Evolutionary conservation across 2,329 filamentous ascomycete genomes (phyloP).

Genomic region (Colletotrichum sansevieriae): DNA sequence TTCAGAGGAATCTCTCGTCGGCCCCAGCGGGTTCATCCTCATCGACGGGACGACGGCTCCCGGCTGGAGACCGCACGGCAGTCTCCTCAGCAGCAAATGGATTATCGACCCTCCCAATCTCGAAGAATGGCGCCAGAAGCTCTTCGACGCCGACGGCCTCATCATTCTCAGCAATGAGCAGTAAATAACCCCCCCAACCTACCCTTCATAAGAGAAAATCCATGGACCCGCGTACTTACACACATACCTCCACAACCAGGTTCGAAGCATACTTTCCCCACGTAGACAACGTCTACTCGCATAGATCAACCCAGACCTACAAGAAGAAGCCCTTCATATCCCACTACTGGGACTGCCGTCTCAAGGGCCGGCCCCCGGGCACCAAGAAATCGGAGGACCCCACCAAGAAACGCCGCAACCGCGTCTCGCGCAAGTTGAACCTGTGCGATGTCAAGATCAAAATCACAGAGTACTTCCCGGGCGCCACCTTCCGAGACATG

Average conservation of each 20-base stretch:
- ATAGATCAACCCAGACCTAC: conserved; percentile 84
- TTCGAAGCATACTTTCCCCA: conserved; percentile 87
- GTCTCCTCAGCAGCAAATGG: conserved; percentile 67
- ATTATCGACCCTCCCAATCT: conserved; percentile 77
- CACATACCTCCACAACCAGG: conserved; percentile 55
- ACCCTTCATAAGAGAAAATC: background rate
- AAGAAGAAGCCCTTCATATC: conserved; percentile 87
- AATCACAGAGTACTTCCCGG: conserved; percentile 82
- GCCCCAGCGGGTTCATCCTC: conserved; percentile 35
- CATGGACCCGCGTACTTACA: conserved; percentile 27
- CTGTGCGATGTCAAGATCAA: conserved; percentile 92
- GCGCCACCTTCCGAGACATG: conserved; percentile 53
- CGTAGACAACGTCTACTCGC: conserved; percentile 87
- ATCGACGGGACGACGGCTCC: conserved; percentile 36
- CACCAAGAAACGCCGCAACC: conserved; percentile 85
- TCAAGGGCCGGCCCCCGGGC: conserved; percentile 83
- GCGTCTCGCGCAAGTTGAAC: conserved; percentile 79
- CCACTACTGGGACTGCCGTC: conserved; percentile 87
- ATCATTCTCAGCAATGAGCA: conserved; percentile 81
- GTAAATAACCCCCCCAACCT: conserved; percentile 57
- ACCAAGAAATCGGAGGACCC: conserved; percentile 85
- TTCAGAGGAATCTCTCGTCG: conserved; percentile 55
- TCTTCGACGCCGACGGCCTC: conserved; percentile 81
- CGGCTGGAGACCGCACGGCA: conserved; percentile 56
- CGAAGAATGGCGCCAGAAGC: conserved; percentile 75